Evolutionary conservation across 495 filamentous ascomycete species (phyloP).

Genomic region (Letharia lupina): DNA sequence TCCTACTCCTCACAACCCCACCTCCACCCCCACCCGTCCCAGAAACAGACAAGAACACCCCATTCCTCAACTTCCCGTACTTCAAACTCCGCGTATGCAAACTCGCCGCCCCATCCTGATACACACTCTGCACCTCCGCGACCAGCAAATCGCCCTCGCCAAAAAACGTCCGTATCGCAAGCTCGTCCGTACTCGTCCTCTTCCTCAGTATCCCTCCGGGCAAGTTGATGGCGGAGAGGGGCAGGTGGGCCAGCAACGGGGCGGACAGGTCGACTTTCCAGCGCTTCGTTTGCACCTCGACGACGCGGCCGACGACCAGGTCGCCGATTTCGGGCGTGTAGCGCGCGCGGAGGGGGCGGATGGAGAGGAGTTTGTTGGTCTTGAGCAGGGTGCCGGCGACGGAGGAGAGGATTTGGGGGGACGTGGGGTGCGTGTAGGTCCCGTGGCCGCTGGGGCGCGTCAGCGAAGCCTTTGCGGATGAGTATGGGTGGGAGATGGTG

Average conservation of each 20-base stretch:
- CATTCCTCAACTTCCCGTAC: constrained; percentile 92
- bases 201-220: constrained; percentile 88
- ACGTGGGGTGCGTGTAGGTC: constrained; percentile 52
- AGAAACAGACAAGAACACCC: constrained; percentile 71
- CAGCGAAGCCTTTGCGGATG: too few relatives aligned
- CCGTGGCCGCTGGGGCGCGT: constrained; percentile 60
- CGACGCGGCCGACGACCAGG: constrained; percentile 85
- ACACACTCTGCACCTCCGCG: constrained; percentile 82
- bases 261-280: constrained; percentile 93
- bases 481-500: neutral
- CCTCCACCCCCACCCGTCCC: constrained; percentile 70
- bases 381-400: constrained; percentile 80
- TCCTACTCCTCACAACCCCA: constrained; percentile 68
- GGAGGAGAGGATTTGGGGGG: constrained; percentile 66
- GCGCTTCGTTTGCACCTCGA: constrained; percentile 78
- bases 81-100: constrained; percentile 84
- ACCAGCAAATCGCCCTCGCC: constrained; percentile 82
- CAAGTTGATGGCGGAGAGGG: constrained; percentile 82
- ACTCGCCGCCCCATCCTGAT: constrained; percentile 69
- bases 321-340: constrained; percentile 96
- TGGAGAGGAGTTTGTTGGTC: constrained; percentile 92
- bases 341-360: constrained; percentile 79
- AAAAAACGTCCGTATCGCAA: constrained; percentile 92
- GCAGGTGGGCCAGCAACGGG: constrained; percentile 71
- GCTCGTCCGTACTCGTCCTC: constrained; percentile 85